Percentiles rank a stretch among this genome's conserved stretches.
Conservation (phyloP, 192 early-diverging fungal genomes). For the Podila verticillata region DNA sequence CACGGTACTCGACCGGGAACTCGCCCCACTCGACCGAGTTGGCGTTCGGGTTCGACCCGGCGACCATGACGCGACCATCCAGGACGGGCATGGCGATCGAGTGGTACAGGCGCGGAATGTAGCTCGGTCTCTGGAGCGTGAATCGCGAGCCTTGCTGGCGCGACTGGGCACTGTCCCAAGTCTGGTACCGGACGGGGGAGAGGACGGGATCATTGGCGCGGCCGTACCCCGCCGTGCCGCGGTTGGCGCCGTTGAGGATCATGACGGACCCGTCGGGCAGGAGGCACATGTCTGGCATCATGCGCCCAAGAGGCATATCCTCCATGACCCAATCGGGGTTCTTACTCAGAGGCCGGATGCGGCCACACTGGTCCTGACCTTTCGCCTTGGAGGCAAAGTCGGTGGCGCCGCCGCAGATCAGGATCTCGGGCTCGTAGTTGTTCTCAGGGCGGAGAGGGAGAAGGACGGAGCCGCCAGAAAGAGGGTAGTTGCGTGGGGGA, state of each 20-base stretch:
- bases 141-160: slow-evolving; percentile 8
- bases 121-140: slow-evolving; percentile 48
- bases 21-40: slow-evolving; percentile 21
- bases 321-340: slow-evolving; percentile 61
- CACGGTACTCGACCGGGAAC: slow-evolving; percentile 63
- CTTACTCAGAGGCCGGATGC: slow-evolving; percentile 51
- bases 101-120: slow-evolving; percentile 71
- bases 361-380: slow-evolving; percentile 60
- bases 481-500: slow-evolving; percentile 61
- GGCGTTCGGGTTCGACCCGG: slow-evolving; percentile 54
- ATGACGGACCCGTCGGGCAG: slow-evolving; percentile 65
- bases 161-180: slow-evolving; percentile 33
- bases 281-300: slow-evolving; percentile 61
- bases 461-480: slow-evolving; percentile 61
- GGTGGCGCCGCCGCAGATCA: slow-evolving; percentile 69
- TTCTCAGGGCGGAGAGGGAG: slow-evolving; percentile 65
- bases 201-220: slow-evolving; percentile 54
- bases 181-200: slow-evolving; percentile 64
- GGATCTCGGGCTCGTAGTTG: slow-evolving; percentile 63
- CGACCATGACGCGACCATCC: slow-evolving; percentile 53
- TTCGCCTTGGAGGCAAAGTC: slow-evolving; percentile 19
- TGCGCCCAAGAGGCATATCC: slow-evolving; percentile 37
- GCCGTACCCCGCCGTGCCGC: slow-evolving; percentile 63
- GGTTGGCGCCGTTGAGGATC: slow-evolving; percentile 68
- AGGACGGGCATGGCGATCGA: slow-evolving; percentile 59